A percentile compares a stretch with the other conserved stretches of the same genome.
Conservation (phyloP, 768 basidiomycete genomes). For the Calvatia gigantea region DNA sequence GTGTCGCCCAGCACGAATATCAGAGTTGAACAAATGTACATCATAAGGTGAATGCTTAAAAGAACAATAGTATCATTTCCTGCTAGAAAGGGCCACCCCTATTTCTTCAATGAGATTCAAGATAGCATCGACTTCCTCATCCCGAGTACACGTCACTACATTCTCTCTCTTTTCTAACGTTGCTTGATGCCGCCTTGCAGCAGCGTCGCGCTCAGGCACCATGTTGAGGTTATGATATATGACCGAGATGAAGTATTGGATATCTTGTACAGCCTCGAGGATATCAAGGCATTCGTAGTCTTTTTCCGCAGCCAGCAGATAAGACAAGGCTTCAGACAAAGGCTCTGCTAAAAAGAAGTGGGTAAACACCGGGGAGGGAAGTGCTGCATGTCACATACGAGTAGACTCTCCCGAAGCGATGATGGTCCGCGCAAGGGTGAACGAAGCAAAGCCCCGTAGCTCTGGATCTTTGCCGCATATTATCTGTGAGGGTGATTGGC, state of each 20-base stretch:
- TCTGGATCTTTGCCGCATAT: conserved; percentile 72
- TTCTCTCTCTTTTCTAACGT: conserved; percentile 39
- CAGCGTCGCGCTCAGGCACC: conserved; percentile 50
- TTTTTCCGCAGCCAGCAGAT: conserved; percentile 59
- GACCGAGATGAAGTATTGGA: conserved; percentile 68
- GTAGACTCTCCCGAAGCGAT: conserved; percentile 51
- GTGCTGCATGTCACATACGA: conserved; percentile 30
- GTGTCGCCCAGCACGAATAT: too few species aligned
- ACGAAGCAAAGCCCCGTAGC: conserved; percentile 70
- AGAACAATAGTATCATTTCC: conserved; percentile 16
- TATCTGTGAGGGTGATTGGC: conserved; percentile 37
- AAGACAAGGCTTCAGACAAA: conserved; percentile 55
- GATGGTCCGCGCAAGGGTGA: conserved; percentile 72
- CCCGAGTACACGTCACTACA: conserved; percentile 41
- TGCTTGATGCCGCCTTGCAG: conserved; percentile 43
- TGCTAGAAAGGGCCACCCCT: conserved; percentile 50
- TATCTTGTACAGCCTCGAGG: conserved; percentile 56
- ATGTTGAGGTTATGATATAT: conserved; percentile 69
- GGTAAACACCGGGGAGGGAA: not conserved
- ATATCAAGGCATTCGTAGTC: conserved; percentile 64
- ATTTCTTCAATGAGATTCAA: conserved; percentile 57
- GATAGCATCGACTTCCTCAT: conserved; percentile 51
- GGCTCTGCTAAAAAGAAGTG: conserved; percentile 27
- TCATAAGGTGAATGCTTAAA: not conserved
- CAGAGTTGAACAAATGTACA: too few species aligned